Base-by-base conservation (phyloP, 2,329 filamentous ascomycete species). In the Geosmithia putterillii region DNA sequence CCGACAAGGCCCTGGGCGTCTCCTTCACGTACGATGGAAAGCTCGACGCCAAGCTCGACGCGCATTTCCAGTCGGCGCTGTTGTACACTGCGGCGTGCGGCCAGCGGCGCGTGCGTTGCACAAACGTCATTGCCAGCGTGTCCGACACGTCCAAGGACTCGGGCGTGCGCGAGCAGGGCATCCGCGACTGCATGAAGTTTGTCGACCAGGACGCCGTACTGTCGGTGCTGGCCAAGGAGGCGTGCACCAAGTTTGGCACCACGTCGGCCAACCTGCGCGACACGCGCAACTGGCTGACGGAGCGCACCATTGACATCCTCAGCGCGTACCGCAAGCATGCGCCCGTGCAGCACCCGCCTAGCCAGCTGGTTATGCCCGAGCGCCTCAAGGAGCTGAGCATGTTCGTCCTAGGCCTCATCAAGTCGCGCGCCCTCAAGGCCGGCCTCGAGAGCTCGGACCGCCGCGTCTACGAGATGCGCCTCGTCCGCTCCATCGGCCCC, bases 1-100 rank as follows among this genome's bases (percentile, higher is more conserved):
- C 87, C 18, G 92, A 98, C 64, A 95, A 95, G 66, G 87, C 90
- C 9, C 74, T 98, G 50, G 85, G 82, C 3, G 86, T 96, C 10
- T 82, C 87, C 41, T 98, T 98, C 60, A 85, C 78, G 53, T 94
- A 98, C 61, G 92, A 98, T 57, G 92, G 92, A 47, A 96, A 96
- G 64, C 76, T 98, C n/a, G 92, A 98, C 62, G 71, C 87, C 4
- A 95, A 95, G 63, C 74, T 96, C 19, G 92, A 98, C 61, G 90
- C 90, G 7, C 92, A 98, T 64, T 98, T 98, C 73, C 92, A 98
- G 60, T 87, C 86, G 19, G 92, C 92, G 2, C 69, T 98, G 3
- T 74, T 98, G 2, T 98, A 98, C 65, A 98, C 92, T 1, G 94
- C 90, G 4, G 85, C 88, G 4, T 81, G 76, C 42, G 92, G 92